Percentiles rank a stretch among this genome's conserved stretches.
These are phyloP conservation scores for Arxiozyma slooffiae DNA, from an alignment of 1,139 yeast genomes.

Conservation along the genomic window DNA sequence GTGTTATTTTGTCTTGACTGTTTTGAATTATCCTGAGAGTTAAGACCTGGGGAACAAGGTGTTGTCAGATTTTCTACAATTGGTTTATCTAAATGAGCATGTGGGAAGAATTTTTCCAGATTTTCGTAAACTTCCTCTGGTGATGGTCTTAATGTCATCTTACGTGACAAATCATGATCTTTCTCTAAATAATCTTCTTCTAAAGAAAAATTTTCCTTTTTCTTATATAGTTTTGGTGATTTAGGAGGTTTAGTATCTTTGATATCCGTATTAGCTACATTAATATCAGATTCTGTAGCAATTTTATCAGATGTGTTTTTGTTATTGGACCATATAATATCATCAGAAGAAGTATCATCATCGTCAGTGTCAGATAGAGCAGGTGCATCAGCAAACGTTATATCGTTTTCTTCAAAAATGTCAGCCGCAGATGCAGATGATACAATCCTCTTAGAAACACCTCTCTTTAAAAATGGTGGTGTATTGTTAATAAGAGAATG, in stretches of 20 bases:
- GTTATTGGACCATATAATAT: constrained; percentile 14
- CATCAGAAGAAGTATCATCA: constrained; percentile 30
- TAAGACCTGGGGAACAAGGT: constrained; percentile 42
- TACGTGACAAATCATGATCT: constrained; percentile 17
- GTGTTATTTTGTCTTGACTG: neutral
- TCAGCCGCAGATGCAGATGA: constrained; percentile 35
- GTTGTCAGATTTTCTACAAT: constrained; percentile 66
- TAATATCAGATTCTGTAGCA: neutral
- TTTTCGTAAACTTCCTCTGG: constrained; percentile 89
- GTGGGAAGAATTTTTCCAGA: constrained; percentile 84
- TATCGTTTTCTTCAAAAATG: constrained; percentile 55
- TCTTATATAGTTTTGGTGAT: neutral
- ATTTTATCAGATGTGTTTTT: neutral
- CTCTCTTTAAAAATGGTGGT: constrained; percentile 45
- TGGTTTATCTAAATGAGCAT: constrained; percentile 86
- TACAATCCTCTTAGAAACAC: constrained; percentile 42
- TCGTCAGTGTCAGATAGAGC: constrained; percentile 37
- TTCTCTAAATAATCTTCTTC: neutral
- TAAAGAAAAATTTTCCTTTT: neutral
- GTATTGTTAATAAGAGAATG: constrained; percentile 19
- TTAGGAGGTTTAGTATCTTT: neutral
- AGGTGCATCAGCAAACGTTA: constrained; percentile 70
- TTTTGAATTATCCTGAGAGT: neutral
- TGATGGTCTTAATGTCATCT: constrained; percentile 76
- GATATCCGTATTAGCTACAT: neutral